Base-by-base conservation (phyloP, 129 eudicot genomes). In the Pulicaria dysenterica region DNA sequence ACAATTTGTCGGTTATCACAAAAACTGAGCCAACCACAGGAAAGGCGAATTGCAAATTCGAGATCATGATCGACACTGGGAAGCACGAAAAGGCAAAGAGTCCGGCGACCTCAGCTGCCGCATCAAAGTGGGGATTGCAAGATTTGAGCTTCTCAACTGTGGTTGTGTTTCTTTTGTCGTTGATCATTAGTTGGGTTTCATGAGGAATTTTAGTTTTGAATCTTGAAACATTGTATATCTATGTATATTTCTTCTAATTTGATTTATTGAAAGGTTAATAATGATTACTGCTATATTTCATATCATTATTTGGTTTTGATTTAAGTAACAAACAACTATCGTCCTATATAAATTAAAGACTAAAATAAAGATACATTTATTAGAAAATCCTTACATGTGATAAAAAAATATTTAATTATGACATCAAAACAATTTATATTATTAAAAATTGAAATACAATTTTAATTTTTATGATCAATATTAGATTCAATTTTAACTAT, bases 1-100 rank as follows among this genome's bases (percentile, higher is more conserved):
- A 78, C 34, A 83, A 83, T 13, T 73, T 91, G 67, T 77, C 96
- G 2, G 77, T 75, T 7, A 61, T 80, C 7, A 86, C 99, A 0
- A 70, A 74, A 12, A 80, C 56, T 12, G 88, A 83, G 60, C 99
- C 99, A 6, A 78, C 93, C 3, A 83, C 76, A 0, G 78, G 73
- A 4, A 83, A 11, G 8, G 61, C 65, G 3, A 62, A 79, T 17
- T 94, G 99, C 46, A 77, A 83, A 59, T 94, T 60, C 13, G 91
- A 82, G 80, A 83, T 94, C 65, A 81, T 81, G 97, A 81, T 88
- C 3, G 97, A 94, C 12, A 37, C 59, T 1, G 83, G 89, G 69
- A 87, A 76, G 55, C 97, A 85, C 8, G 83, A 70, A 58, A 19
- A 16, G 62, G 45, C 79, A 5, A 8, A 49, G 17, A 78, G 68